Percentiles rank a stretch among this genome's conserved stretches.
These are phyloP conservation scores for Capsicum baccatum DNA, from an alignment of 257 asterid genomes.

Conservation along the genomic window DNA sequence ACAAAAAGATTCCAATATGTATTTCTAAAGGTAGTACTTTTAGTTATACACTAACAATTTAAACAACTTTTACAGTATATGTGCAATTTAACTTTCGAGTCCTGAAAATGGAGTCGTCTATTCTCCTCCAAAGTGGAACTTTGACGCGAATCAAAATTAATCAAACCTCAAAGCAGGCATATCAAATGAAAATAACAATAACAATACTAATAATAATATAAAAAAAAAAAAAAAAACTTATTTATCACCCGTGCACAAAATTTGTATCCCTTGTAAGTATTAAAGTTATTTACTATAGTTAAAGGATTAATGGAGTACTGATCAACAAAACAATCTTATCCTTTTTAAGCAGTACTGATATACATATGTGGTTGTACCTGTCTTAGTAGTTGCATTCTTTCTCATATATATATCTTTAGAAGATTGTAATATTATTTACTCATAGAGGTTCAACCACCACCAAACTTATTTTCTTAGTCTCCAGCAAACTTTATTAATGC, in stretches of 20 bases:
- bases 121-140: too few species aligned
- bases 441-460: slow-evolving; percentile 85
- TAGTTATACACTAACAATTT: background rate
- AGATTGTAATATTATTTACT: slow-evolving; percentile 18
- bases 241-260: background rate
- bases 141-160: background rate
- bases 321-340: background rate
- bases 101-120: too few species aligned
- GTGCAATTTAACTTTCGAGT: background rate
- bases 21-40: background rate
- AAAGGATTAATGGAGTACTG: too few species aligned
- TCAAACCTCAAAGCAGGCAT: background rate
- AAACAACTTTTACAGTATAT: background rate
- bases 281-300: too few species aligned
- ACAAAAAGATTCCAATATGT: slow-evolving; percentile 1
- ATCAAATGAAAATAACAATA: too few species aligned
- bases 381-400: background rate
- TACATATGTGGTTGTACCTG: background rate
- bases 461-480: slow-evolving; percentile 49
- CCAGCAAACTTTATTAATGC: slow-evolving; percentile 54
- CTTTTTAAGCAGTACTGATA: background rate
- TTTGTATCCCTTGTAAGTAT: too few species aligned
- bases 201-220: background rate
- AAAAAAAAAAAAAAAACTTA: background rate
- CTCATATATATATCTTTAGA: background rate